Base-by-base conservation (phyloP, 805 yeast species). In the Candida krabiensis region DNA sequence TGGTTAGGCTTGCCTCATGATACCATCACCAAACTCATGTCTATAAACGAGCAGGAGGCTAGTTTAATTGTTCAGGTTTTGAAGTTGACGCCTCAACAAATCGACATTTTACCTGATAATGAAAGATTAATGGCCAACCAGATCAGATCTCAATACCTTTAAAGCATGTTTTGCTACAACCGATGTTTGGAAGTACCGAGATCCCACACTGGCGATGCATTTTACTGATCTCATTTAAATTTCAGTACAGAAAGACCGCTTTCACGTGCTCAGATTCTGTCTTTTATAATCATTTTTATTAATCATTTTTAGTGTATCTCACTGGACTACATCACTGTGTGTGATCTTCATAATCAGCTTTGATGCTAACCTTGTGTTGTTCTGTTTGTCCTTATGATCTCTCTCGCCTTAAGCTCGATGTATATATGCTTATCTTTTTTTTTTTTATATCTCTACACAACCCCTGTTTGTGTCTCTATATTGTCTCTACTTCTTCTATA, bases 31-130 rank as follows among this genome's bases (percentile, higher is more conserved):
- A 81, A 78, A 56, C 63, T 82, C 28, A 58, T 71, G 15, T 61
- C 64, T 19, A 60, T 83, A 44, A 73, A 80, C 8, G 73, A 71
- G 24, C 73, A 75, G 32, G 85, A 82, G 57, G 83, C 84, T 19
- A 67, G 69, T 38, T 61, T 75, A 49, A 68, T 77, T 29, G 76
- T 73, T 14, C 81, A 76, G 55, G 79, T 77, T 9, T 63, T 77
- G 43, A 62, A 70, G 32, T 60, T 77, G 46, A 66, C 77, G 0
- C 68, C 68, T 4, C 75, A 72, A 25, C 81, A 77, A 49, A 66
- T 77, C 30, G 63, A 66, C 27, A 58, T 64, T 9, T 61, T 77
- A 39, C 80, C 80, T 2, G 68, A 68, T 9, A 78, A 74, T 33
- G 74, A 76, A 52, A 72, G 72, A 43, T 52, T 66, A 25, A 76